Base-by-base conservation (phyloP, 2,329 filamentous ascomycete species). In the Penicillium polonicum region DNA sequence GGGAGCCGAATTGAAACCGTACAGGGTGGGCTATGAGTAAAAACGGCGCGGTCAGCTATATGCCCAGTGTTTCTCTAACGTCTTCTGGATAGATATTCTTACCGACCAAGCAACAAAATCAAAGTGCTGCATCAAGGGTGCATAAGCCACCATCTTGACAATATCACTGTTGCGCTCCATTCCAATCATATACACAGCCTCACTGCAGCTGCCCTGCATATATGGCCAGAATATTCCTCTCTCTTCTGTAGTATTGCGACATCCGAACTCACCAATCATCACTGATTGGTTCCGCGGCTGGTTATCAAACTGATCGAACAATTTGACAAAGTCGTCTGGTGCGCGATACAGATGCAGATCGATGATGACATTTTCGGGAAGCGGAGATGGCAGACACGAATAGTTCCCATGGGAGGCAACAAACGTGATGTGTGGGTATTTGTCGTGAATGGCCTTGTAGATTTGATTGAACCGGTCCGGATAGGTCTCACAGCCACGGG, bases 111-210 rank as follows among this genome's bases (percentile, higher is more conserved):
- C 60, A 5, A 68, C 67, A 39, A 66, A 66, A 45, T 69, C 68
- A 55, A 70, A 73, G 50, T 76, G 70, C 60, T 75, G 68, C 27
- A 76, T 41, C 44, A 74, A 55, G 0, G 74, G 74, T 5, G 75
- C 73, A 57, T 76, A 77, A 5, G 68, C 65, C 2, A 67, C 70
- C 66, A 75, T 68, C 50, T 70, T 68, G 2, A 77, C 70, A 3
- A 74, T 65, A 48, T 76, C 71, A 3, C 72, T 72, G 56, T 77
- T 77, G 23, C 73, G 63, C 58, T 74, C 71, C 50, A 72, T 63
- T 2, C 85, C 84, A 59, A 89, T 82, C 53, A 89, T 78, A 52
- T 82, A 86, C 10, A 89, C 78, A 10, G 85, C 86, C 70, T 90
- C 87, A 15, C 82, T 82, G 8, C 89, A 84, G 35, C 82, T 78